Evolutionary conservation across 352 stramenopile species (phyloP).

Genomic region (Phytopythium sindhum): DNA sequence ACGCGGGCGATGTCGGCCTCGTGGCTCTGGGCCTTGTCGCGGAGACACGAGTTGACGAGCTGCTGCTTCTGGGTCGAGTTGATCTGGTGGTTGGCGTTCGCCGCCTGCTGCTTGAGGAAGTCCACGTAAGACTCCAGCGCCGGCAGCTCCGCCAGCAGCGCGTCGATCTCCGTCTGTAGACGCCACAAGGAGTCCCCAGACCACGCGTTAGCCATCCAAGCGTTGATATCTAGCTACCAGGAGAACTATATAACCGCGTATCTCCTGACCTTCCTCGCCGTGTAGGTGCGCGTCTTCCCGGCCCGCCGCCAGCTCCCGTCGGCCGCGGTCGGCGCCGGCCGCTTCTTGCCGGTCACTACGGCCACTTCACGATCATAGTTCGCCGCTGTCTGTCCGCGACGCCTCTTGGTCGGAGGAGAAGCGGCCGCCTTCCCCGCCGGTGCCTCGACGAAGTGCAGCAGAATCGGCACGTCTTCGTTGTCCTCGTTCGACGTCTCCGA

Average conservation of each 20-base stretch:
- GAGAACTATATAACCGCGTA: neutral
- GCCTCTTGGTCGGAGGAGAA: neutral
- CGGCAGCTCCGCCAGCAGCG: conserved; percentile 17
- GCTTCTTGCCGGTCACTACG: neutral
- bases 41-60: conserved; percentile 27
- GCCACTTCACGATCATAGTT: neutral
- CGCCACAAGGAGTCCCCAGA: conserved; percentile 10
- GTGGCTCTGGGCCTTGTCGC: conserved; percentile 15
- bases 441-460: neutral
- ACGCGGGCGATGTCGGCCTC: conserved; percentile 16
- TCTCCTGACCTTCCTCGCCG: conserved; percentile 20
- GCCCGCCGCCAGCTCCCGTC: neutral
- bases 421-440: neutral
- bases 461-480: neutral
- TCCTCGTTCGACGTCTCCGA: neutral
- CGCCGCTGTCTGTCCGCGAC: neutral
- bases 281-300: conserved; percentile 22
- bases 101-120: conserved; percentile 28
- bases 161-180: conserved; percentile 26
- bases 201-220: neutral
- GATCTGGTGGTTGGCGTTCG: conserved; percentile 21
- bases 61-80: conserved; percentile 32
- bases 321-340: neutral
- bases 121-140: conserved; percentile 25
- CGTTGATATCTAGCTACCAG: neutral